Percentiles rank a stretch among this genome's conserved stretches.
Conservation (phyloP, 257 asterid genomes). For the Linderniella brevidens region DNA sequence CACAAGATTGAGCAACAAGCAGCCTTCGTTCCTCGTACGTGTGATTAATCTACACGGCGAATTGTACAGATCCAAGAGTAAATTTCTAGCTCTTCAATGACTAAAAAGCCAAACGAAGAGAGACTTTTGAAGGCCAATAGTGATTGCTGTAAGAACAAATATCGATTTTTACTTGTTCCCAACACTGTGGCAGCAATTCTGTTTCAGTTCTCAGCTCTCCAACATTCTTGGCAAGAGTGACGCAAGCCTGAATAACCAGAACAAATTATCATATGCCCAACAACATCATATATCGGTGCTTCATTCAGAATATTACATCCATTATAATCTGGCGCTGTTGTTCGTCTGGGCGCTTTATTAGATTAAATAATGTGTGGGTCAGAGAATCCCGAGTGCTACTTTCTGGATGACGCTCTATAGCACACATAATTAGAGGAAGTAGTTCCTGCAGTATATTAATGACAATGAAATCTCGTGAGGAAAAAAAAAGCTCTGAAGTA, state of each 20-base stretch:
- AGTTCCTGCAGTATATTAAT: conserved; percentile 50
- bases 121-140: no score
- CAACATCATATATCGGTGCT: conserved; percentile 12
- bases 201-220: conserved; percentile 95
- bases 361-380: conserved; percentile 95
- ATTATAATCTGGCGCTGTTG: conserved; percentile 86
- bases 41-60: conserved; percentile 69
- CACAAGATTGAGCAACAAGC: conserved; percentile 99
- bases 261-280: conserved; percentile 10
- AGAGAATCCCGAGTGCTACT: conserved; percentile 76
- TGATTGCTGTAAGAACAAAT: background rate
- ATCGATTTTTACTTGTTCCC: conserved; percentile 75
- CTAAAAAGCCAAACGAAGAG: no score
- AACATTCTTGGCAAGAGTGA: conserved; percentile 79
- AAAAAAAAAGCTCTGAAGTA: no score
- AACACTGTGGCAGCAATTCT: conserved; percentile 96
- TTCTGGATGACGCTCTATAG: conserved; percentile 96
- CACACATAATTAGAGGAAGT: conserved; percentile 96
- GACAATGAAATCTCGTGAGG: background rate
- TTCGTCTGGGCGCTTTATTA: conserved; percentile 98
- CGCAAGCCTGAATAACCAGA: conserved; percentile 66
- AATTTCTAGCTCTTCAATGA: background rate
- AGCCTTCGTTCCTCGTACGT: conserved; percentile 95
- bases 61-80: conserved; percentile 4
- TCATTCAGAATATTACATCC: conserved; percentile 59